A percentile compares a stretch with the other conserved stretches of the same genome.
phyloP scores from a whole-genome alignment of 768 basidiomycete species.

The Termitomyces heimii region DNA sequence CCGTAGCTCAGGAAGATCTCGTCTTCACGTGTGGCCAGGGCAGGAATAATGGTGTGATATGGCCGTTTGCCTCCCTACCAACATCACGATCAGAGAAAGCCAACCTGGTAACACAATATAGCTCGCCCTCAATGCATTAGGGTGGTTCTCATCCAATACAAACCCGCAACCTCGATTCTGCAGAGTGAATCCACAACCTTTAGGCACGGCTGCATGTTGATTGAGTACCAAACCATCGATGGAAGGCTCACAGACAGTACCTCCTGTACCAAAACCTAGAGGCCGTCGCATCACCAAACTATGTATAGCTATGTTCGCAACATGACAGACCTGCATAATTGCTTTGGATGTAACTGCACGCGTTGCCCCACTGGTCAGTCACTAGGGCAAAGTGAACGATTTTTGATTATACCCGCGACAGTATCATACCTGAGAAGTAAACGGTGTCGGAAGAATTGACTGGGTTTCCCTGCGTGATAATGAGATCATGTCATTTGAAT shows the following conservation, averaged over 20 bases:
- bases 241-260: conserved; percentile 25
- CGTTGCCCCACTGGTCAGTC: conserved; percentile 83
- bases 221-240: background rate
- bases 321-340: conserved; percentile 63
- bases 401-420: background rate
- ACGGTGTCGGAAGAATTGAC: conserved; percentile 88
- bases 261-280: conserved; percentile 84
- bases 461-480: conserved; percentile 60
- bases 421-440: conserved; percentile 72
- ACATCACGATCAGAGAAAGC: background rate
- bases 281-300: background rate
- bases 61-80: conserved; percentile 72
- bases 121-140: conserved; percentile 72
- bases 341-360: conserved; percentile 85
- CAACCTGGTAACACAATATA: background rate
- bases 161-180: conserved; percentile 94
- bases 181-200: conserved; percentile 93
- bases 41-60: conserved; percentile 93
- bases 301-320: conserved; percentile 10
- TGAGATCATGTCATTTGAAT: conserved; percentile 1
- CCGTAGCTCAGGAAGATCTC: conserved; percentile 88
- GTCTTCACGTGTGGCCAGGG: conserved; percentile 68
- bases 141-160: conserved; percentile 71
- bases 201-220: conserved; percentile 66
- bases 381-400: conserved; percentile 36